Evolutionary conservation across 805 yeast genomes (phyloP), one percentile per base, ranked within the genome.

Genomic region (Lipomyces sp.): DNA sequence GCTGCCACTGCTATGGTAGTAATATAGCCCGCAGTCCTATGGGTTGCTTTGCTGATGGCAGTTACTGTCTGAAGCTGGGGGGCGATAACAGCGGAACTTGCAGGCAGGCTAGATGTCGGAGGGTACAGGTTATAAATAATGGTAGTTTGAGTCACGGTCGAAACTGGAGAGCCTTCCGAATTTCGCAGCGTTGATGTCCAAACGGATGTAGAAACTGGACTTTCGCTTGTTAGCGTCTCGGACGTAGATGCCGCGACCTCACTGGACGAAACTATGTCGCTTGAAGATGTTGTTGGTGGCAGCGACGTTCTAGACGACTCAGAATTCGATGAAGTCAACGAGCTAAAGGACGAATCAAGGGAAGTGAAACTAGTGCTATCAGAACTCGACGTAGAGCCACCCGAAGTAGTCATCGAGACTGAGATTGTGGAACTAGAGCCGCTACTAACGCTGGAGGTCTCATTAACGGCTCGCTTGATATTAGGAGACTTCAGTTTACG

Each of bases 131-230:
- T 56, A 45, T 53, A 60, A 32, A 65, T 56, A 32, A 65, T 30
- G 18, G 60, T 48, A 4, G 68, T 65, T 29, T 34, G 10, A 10
- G 68, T 65, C 39, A 59, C 57, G 7, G 68, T 65, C 30, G 68
- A 65, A 4, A 62, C 24, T 3, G 68, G 62, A 11, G 8, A 11
- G n/a, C 68, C 68, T 32, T 37, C 34, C 2, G 62, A 39, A 33
- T 62, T 35, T 24, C 54, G 37, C 15, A 55, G 2, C 13, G 63
- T 58, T 3, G 65, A 61, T 4, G 62, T 45, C 30, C 35, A 39
- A 6, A 59, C 34, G 30, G 65, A 53, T 4, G 68, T 65, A 35
- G 65, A 57, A 4, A 59, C 45, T 42, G 64, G 64, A 30, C 35
- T 48, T 5, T 33, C 24, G 59, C 32, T 33, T 13, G 24, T 18